phyloP scores from a whole-genome alignment of 2,329 filamentous ascomycete genomes.

The Xylaria hypoxylon region DNA sequence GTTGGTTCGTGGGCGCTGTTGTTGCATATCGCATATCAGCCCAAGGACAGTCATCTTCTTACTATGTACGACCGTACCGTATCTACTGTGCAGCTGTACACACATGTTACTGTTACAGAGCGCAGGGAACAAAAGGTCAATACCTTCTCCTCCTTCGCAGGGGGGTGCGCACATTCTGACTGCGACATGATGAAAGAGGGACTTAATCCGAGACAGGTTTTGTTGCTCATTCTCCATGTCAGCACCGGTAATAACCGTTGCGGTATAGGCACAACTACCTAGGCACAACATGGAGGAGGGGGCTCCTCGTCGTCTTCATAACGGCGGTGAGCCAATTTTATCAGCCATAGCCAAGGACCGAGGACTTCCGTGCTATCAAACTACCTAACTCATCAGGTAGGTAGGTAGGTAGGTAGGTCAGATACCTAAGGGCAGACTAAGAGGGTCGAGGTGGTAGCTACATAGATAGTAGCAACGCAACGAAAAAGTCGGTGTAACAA shows the following conservation, averaged over 20 bases:
- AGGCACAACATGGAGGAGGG: slow-evolving; percentile 2
- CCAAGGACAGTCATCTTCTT: slow-evolving; percentile 20
- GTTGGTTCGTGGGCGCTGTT: slow-evolving; percentile 1
- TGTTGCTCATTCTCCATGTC: slow-evolving; percentile 19
- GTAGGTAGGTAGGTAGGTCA: slow-evolving; percentile 7
- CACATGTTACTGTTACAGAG: slow-evolving; percentile 19
- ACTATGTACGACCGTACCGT: slow-evolving; percentile 8
- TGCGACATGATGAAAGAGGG: slow-evolving; percentile 32
- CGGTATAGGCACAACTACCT: slow-evolving; percentile 16
- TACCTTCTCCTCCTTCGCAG: slow-evolving; percentile 2
- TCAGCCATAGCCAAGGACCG: slow-evolving; percentile 29
- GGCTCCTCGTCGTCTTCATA: slow-evolving; percentile 11
- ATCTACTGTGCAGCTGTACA: too few species aligned
- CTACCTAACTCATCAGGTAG: slow-evolving; percentile 4
- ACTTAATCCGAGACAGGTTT: slow-evolving; percentile 35
- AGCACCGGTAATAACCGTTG: slow-evolving; percentile 32
- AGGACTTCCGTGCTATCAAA: slow-evolving; percentile 26
- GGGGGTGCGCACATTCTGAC: slow-evolving; percentile 19
- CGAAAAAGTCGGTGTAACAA: slow-evolving; percentile 40
- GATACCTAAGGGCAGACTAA: slow-evolving; percentile 5
- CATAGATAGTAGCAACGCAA: slow-evolving; percentile 4
- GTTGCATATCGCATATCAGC: slow-evolving; percentile 27
- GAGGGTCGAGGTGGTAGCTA: slow-evolving; percentile 14
- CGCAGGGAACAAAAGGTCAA: slow-evolving; percentile 11
- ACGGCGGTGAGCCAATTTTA: slow-evolving; percentile 37